These are phyloP conservation scores for thale cress (Arabidopsis thaliana) DNA, from an alignment of 345 rosid species.

Conservation along the genomic window DNA sequence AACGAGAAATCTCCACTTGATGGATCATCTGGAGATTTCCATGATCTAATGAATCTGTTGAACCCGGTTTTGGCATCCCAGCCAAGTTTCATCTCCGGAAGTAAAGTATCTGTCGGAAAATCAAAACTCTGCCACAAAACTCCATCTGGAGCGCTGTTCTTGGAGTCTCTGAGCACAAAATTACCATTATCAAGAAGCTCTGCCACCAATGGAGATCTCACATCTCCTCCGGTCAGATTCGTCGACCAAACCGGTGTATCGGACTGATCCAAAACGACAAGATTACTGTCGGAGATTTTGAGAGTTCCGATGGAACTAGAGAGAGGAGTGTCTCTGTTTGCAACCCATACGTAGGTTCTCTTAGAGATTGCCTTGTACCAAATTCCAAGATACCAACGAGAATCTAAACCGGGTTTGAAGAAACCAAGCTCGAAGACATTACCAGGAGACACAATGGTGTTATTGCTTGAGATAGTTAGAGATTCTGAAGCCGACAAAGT, in stretches of 20 bases:
- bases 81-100: constrained; percentile 83
- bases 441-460: constrained; percentile 64
- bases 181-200: constrained; percentile 77
- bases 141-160: neutral
- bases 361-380: constrained; percentile 71
- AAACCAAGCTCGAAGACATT: constrained; percentile 74
- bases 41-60: constrained; percentile 56
- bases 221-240: constrained; percentile 43
- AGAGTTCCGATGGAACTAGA: constrained; percentile 54
- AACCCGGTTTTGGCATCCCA: constrained; percentile 65
- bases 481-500: constrained; percentile 50
- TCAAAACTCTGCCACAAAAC: constrained; percentile 86
- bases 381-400: constrained; percentile 72
- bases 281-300: constrained; percentile 49
- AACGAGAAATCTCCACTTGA: constrained; percentile 60
- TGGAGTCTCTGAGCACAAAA: constrained; percentile 60
- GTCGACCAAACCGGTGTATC: constrained; percentile 59
- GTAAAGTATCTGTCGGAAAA: constrained; percentile 74
- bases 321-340: constrained; percentile 80
- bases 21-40: constrained; percentile 66
- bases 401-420: constrained; percentile 49
- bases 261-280: constrained; percentile 48
- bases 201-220: constrained; percentile 50
- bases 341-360: constrained; percentile 84
- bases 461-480: constrained; percentile 48